These are phyloP conservation scores for Fusarium pilosicola DNA, from an alignment of 2,329 filamentous ascomycete genomes.

Conservation along the genomic window DNA sequence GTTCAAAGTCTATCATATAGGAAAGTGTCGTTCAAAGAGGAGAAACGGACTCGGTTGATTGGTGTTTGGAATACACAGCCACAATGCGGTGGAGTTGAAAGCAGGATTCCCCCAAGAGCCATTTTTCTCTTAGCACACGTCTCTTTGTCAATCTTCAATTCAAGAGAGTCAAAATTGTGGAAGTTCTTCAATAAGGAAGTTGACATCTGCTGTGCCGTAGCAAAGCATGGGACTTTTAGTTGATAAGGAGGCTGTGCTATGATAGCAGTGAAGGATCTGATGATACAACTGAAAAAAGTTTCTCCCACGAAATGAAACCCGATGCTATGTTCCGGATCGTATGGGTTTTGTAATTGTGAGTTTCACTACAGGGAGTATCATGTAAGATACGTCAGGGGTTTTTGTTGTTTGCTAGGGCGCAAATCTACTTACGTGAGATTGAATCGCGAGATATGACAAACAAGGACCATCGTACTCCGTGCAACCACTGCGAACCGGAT, in stretches of 20 bases:
- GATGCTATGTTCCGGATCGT: not conserved
- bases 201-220: conserved; percentile 20
- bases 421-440: conserved; percentile 6
- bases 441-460: not conserved
- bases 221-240: conserved; percentile 15
- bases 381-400: not conserved
- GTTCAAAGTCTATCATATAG: not conserved
- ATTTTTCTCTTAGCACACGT: not conserved
- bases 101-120: not conserved
- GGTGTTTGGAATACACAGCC: conserved; percentile 29
- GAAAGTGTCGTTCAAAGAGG: not conserved
- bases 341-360: conserved; percentile 6
- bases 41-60: conserved; percentile 6
- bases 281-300: not conserved
- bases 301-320: not conserved
- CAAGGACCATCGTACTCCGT: not conserved
- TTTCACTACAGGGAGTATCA: not conserved
- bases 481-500: not conserved
- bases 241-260: conserved; percentile 14
- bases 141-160: not conserved
- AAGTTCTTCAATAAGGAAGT: conserved; percentile 6
- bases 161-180: not conserved
- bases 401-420: not conserved
- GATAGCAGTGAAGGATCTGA: not conserved
- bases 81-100: conserved; percentile 23